Evolutionary conservation across 148 eudicot species (phyloP), one percentile per base, ranked within the genome.

Genomic region (Tetragonia tetragonoides): DNA sequence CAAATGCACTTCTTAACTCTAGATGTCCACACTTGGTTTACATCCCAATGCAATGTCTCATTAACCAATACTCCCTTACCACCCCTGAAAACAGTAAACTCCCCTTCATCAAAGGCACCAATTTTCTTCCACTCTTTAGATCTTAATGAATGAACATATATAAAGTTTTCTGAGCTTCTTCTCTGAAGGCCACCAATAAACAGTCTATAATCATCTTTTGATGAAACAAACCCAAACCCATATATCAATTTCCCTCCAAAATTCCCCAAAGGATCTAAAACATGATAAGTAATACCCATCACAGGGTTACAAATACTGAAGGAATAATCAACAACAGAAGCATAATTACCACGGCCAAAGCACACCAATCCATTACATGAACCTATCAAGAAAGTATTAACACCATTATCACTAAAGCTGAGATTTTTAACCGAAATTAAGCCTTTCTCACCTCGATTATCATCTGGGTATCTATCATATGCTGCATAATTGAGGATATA

Each of bases 351-450:
- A 21, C 84, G 60, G 20, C 84, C 84, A 73, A 73, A 77, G n/a
- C 84, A 82, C 40, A 82, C 68, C 64, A 82, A 82, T 23, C 84
- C 84, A 77, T 82, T 77, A 73, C 64, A 77, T n/a, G 84, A 82
- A 38, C 81, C 84, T 73, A 82, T 77, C 21, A 82, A 73, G 51
- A 82, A 82, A 77, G 84, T 82, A 73, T 77, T 73, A 68, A 81
- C 83, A 76, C 78, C 74, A 77, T 82, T 81, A 77, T 81, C 81
- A 82, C 11, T 46, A 73, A 66, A 82, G 15, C 39, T 68, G 5
- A 73, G 23, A 60, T 64, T 67, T 46, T 77, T 82, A 15, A 77
- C 81, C 76, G 38, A 42, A 72, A 73, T 60, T 24, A 82, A 77
- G 12, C 84, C 75, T 41, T 61, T 77, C 60, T 77, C 84, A 40